A percentile compares a stretch with the other conserved stretches of the same genome.
Evolutionary conservation across 2,329 filamentous ascomycete genomes (phyloP).

Genomic region (Exophiala spinifera): DNA sequence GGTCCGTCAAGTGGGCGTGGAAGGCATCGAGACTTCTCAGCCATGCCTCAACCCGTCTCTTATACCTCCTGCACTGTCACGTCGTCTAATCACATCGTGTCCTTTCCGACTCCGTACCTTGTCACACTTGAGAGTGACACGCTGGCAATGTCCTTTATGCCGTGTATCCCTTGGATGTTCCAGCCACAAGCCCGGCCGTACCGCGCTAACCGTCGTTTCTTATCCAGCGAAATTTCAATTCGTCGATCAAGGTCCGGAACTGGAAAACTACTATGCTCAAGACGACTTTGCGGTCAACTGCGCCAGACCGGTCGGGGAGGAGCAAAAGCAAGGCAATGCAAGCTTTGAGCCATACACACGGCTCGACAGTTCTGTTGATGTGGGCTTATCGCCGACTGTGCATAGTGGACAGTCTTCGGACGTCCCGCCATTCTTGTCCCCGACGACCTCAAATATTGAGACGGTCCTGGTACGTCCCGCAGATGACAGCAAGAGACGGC

Average conservation of each 20-base stretch:
- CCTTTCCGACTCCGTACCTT: neutral
- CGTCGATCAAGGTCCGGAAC: conserved; percentile 28
- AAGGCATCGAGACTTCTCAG: neutral
- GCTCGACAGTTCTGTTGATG: conserved; percentile 6
- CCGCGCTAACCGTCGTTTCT: conserved; percentile 12
- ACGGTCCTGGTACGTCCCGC: conserved; percentile 13
- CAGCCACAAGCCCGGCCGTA: neutral
- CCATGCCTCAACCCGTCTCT: conserved; percentile 11
- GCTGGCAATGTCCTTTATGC: conserved; percentile 10
- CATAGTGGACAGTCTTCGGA: conserved; percentile 15
- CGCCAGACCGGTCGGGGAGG: conserved; percentile 13
- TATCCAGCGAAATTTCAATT: conserved; percentile 28
- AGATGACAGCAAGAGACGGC: conserved; percentile 15
- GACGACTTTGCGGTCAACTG: conserved; percentile 17
- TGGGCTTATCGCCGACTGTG: conserved; percentile 12
- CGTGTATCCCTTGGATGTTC: conserved; percentile 5
- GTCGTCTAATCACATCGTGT: neutral
- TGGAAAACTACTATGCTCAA: conserved; percentile 30
- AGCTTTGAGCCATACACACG: conserved; percentile 1
- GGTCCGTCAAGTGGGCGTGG: neutral
- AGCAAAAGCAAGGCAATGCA: conserved; percentile 12
- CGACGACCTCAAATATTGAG: conserved; percentile 8
- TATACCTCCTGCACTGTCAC: conserved; percentile 3
- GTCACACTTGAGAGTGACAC: conserved; percentile 10
- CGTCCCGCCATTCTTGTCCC: conserved; percentile 12